phyloP scores from a whole-genome alignment of 345 rosid genomes.

The Eucalyptus leucophloia region DNA sequence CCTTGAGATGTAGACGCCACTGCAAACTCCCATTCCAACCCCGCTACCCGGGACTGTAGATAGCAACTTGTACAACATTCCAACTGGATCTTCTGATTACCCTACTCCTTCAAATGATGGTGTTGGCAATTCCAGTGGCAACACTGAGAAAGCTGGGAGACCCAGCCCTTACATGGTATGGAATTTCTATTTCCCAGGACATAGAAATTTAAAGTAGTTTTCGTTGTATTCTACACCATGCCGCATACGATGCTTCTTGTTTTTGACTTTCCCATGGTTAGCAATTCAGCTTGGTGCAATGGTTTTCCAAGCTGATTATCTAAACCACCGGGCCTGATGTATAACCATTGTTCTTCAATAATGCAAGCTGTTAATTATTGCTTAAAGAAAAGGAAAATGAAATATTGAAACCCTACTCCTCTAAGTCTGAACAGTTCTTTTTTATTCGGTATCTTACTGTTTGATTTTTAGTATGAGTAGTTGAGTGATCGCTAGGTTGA shows the following conservation, averaged over 20 bases:
- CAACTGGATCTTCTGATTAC: constrained; percentile 81
- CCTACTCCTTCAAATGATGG: constrained; percentile 41
- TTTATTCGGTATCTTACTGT: not conserved
- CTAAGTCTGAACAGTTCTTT: not conserved
- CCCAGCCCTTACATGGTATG: constrained; percentile 81
- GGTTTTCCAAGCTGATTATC: not conserved
- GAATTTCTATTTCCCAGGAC: not conserved
- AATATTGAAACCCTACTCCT: not conserved
- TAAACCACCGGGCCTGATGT: not conserved
- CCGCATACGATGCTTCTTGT: not conserved
- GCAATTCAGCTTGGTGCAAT: not conserved
- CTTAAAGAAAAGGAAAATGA: not conserved
- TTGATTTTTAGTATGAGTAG: not conserved
- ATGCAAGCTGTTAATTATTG: not conserved
- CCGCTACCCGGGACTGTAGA: constrained; percentile 67
- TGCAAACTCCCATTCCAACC: constrained; percentile 78
- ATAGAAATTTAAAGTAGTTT: not conserved
- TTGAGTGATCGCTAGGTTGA: not conserved
- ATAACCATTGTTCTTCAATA: not conserved
- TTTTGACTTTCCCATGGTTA: not conserved
- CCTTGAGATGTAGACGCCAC: constrained; percentile 50
- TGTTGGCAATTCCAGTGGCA: constrained; percentile 40
- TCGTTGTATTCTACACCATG: not conserved
- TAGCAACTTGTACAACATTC: constrained; percentile 75
- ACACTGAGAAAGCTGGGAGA: constrained; percentile 64